Evolutionary conservation across 345 rosid species (phyloP).

Genomic region (Boechera divaricarpa): DNA sequence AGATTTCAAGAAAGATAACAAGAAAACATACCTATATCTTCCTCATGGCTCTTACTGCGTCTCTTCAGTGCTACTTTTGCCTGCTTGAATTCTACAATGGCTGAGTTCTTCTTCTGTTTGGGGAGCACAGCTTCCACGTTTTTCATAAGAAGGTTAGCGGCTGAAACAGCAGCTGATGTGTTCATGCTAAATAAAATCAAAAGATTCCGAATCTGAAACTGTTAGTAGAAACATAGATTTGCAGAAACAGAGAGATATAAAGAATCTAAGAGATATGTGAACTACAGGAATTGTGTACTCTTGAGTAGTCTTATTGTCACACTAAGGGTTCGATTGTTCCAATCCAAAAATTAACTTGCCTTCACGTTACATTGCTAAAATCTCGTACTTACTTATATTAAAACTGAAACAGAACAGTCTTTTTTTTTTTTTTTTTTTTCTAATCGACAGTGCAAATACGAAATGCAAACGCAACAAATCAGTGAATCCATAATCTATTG

Average conservation of each 20-base stretch:
- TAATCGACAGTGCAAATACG: background rate
- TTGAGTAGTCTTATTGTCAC: background rate
- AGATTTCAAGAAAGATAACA: background rate
- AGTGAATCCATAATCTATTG: background rate
- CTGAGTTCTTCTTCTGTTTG: constrained; percentile 81
- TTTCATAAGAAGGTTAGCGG: constrained; percentile 67
- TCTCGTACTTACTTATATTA: background rate
- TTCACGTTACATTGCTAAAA: background rate
- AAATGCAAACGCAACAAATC: background rate
- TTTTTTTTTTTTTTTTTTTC: background rate
- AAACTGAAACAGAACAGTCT: background rate
- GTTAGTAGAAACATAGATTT: background rate
- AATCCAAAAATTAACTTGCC: background rate
- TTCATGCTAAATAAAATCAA: constrained; percentile 51
- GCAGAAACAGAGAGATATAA: background rate
- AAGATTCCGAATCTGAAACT: constrained; percentile 2
- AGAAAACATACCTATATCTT: constrained; percentile 50
- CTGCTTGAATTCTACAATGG: constrained; percentile 69
- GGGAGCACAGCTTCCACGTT: constrained; percentile 75
- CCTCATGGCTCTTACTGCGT: constrained; percentile 52
- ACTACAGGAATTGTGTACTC: background rate
- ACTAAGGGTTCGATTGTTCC: background rate
- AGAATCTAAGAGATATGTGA: constrained; percentile 4
- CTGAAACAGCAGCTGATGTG: constrained; percentile 68
- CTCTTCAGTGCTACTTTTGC: constrained; percentile 78